A percentile compares a stretch with the other conserved stretches of the same genome.
phyloP scores from a whole-genome alignment of 352 stramenopile genomes.

The Globisporangium acanthophoron region DNA sequence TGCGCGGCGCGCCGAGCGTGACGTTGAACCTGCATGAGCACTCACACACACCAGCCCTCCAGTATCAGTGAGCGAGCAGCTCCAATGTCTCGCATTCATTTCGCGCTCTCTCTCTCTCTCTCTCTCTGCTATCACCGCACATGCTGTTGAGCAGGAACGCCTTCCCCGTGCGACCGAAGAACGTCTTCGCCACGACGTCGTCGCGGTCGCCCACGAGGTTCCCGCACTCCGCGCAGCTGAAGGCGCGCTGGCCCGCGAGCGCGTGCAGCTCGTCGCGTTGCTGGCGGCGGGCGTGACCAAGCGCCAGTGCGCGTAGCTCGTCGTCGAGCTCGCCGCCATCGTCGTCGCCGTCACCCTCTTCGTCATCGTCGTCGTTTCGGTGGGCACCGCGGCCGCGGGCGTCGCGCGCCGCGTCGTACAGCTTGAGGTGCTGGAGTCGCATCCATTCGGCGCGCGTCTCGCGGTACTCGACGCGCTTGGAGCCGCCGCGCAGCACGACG shows the following conservation, averaged over 20 bases:
- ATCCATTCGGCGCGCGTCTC: conserved; percentile 44
- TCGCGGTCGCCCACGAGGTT: conserved; percentile 59
- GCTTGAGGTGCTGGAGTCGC: conserved; percentile 13
- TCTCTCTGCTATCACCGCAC: conserved; percentile 17
- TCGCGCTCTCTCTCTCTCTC: too few relatives aligned
- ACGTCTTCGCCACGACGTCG: conserved; percentile 74
- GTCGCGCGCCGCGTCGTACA: conserved; percentile 7
- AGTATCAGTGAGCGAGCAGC: neutral
- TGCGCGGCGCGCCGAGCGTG: conserved; percentile 40
- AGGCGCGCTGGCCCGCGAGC: conserved; percentile 40
- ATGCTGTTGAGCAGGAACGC: conserved; percentile 77
- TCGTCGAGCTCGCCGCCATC: neutral
- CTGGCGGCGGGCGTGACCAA: conserved; percentile 41
- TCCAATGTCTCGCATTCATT: neutral
- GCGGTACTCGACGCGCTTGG: conserved; percentile 61
- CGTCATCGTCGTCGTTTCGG: conserved; percentile 21
- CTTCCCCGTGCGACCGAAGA: conserved; percentile 72
- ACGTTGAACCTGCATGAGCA: conserved; percentile 56
- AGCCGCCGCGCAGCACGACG: conserved; percentile 60
- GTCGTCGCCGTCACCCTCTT: conserved; percentile 3
- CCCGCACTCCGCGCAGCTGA: conserved; percentile 58
- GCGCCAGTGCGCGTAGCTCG: conserved; percentile 34
- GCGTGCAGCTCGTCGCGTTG: conserved; percentile 46
- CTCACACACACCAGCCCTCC: conserved; percentile 1
- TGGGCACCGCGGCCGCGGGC: conserved; percentile 10